Evolutionary conservation across 768 basidiomycete species (phyloP).

Genomic region (Cyclocybe aegerita): DNA sequence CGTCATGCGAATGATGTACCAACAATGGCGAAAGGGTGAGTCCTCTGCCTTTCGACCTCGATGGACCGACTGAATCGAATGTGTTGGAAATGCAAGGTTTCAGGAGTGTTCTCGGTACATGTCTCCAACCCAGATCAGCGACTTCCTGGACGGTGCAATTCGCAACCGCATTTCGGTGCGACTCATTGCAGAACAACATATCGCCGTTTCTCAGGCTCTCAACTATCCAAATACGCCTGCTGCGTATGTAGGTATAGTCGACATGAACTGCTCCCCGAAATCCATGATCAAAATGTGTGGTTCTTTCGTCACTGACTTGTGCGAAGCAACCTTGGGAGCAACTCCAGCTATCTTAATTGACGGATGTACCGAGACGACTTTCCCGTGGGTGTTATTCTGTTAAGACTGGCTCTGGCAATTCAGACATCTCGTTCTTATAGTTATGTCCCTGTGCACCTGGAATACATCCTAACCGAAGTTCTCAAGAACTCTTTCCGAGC

Average conservation of each 20-base stretch:
- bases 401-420: background rate
- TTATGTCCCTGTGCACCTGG: conserved; percentile 87
- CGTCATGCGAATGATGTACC: conserved; percentile 87
- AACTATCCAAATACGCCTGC: conserved; percentile 34
- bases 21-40: conserved; percentile 84
- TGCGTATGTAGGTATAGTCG: conserved; percentile 68
- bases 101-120: conserved; percentile 86
- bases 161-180: conserved; percentile 86
- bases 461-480: conserved; percentile 89
- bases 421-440: conserved; percentile 34
- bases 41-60: conserved; percentile 2
- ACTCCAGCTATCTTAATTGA: conserved; percentile 69
- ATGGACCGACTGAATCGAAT: background rate
- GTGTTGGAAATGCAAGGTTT: conserved; percentile 47
- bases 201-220: conserved; percentile 74
- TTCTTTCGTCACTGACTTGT: conserved; percentile 81
- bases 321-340: conserved; percentile 79
- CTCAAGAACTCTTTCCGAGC: conserved; percentile 92
- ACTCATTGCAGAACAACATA: conserved; percentile 89
- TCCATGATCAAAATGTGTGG: conserved; percentile 78
- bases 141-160: conserved; percentile 82
- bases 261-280: conserved; percentile 68
- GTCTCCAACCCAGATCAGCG: conserved; percentile 74
- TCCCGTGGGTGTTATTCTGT: conserved; percentile 59
- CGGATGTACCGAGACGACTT: conserved; percentile 68